Conservation (phyloP, 1,284 basidiomycete genomes). For the Farysia itapuensis region DNA sequence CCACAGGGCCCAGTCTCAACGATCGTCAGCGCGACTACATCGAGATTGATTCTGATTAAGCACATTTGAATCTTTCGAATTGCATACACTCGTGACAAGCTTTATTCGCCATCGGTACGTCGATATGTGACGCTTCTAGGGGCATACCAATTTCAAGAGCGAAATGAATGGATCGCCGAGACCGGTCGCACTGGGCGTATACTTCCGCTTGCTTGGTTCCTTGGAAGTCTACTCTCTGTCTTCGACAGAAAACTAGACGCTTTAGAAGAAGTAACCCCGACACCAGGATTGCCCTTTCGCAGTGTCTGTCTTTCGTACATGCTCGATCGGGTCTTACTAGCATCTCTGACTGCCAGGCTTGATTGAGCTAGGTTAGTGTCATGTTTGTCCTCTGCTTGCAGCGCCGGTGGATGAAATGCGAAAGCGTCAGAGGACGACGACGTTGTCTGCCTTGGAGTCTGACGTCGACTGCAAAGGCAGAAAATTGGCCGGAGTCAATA, state of each 20-base stretch:
- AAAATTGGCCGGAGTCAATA: no score
- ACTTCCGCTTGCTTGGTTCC: neutral
- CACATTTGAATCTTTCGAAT: no score
- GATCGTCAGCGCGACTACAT: constrained; percentile 35
- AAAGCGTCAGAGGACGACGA: constrained; percentile 15
- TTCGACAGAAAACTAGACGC: neutral
- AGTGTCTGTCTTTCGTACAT: no score
- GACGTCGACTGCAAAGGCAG: constrained; percentile 1
- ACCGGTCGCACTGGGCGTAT: neutral
- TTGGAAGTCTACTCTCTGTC: constrained; percentile 1
- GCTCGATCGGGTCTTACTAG: no score
- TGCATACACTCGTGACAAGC: neutral
- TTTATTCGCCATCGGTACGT: neutral
- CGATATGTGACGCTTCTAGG: neutral
- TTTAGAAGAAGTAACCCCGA: no score
- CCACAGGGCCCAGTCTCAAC: constrained; percentile 15
- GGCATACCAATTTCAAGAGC: neutral
- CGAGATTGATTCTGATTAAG: constrained; percentile 51
- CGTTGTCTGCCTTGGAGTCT: constrained; percentile 5
- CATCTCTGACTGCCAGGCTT: no score
- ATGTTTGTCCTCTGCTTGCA: no score
- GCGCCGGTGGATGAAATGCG: constrained; percentile 19
- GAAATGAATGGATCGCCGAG: neutral
- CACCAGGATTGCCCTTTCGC: no score
- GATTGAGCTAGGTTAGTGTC: no score